Conservation (phyloP, 139 green algal species). For the Yamagishiella unicocca region DNA sequence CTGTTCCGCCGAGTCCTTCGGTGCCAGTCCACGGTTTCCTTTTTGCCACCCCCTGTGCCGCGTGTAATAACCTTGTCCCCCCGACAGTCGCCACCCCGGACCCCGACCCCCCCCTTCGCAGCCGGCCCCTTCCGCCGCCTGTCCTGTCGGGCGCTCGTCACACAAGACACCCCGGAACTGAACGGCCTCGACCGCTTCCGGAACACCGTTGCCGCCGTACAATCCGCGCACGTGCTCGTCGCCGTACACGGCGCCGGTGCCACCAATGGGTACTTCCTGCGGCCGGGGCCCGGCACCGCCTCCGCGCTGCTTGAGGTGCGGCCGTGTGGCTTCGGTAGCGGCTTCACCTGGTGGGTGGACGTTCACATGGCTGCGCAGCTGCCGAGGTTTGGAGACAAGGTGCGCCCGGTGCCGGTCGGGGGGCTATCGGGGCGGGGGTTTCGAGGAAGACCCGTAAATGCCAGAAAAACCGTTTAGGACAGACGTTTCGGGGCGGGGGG, state of each 20-base stretch:
- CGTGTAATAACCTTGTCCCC: too few relatives aligned
- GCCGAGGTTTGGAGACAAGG: not conserved
- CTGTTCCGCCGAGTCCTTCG: too few relatives aligned
- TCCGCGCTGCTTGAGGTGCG: conserved; percentile 12
- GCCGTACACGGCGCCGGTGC: conserved; percentile 27
- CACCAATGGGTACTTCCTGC: conserved; percentile 19
- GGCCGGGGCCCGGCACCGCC: not conserved
- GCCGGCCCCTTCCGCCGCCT: conserved; percentile 9
- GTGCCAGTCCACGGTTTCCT: too few relatives aligned
- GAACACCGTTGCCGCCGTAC: not conserved
- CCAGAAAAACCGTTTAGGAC: too few relatives aligned
- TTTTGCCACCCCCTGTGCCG: not conserved
- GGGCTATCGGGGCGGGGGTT: too few relatives aligned
- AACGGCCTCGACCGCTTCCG: conserved; percentile 11
- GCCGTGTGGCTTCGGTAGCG: conserved; percentile 9
- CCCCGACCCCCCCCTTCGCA: too few relatives aligned
- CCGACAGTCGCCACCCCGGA: too few relatives aligned
- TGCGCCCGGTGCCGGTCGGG: too few relatives aligned
- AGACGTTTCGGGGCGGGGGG: too few relatives aligned
- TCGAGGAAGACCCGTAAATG: too few relatives aligned
- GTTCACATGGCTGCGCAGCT: conserved; percentile 29
- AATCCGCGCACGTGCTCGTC: conserved; percentile 18
- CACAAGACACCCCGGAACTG: not conserved
- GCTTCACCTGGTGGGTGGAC: conserved; percentile 34
- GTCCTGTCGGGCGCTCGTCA: conserved; percentile 4